phyloP scores from a whole-genome alignment of 805 yeast species.

The Torulaspora franciscae region DNA sequence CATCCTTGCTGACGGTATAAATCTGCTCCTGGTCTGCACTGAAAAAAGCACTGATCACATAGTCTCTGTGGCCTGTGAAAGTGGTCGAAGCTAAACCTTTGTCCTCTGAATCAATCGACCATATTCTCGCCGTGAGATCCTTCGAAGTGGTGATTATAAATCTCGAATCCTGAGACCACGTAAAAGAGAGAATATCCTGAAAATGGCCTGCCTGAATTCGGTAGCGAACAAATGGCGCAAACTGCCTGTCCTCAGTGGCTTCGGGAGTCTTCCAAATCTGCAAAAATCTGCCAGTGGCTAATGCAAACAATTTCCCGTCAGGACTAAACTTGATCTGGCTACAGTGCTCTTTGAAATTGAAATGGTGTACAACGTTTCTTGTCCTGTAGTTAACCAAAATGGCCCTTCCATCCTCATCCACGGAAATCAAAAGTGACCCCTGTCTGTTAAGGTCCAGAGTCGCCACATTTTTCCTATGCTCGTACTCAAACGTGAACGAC shows the following conservation, averaged over 20 bases:
- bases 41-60: constrained; percentile 83
- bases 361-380: constrained; percentile 84
- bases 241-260: constrained; percentile 75
- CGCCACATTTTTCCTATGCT: constrained; percentile 80
- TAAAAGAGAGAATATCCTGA: constrained; percentile 66
- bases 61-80: constrained; percentile 88
- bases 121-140: constrained; percentile 84
- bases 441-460: constrained; percentile 79
- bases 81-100: constrained; percentile 70
- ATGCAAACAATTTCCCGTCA: constrained; percentile 81
- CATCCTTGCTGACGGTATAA: constrained; percentile 89
- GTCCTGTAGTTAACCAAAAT: constrained; percentile 80
- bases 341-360: constrained; percentile 82
- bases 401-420: constrained; percentile 91
- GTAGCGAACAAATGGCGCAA: constrained; percentile 92
- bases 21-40: constrained; percentile 82
- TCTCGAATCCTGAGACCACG: constrained; percentile 90
- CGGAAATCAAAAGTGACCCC: constrained; percentile 71
- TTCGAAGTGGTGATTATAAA: constrained; percentile 81
- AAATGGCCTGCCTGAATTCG: constrained; percentile 91
- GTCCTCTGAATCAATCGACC: constrained; percentile 67
- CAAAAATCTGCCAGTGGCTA: constrained; percentile 73
- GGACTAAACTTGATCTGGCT: constrained; percentile 77
- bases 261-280: constrained; percentile 95
- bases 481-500: constrained; percentile 86